These are phyloP conservation scores for Rhynchosporium graminicola DNA, from an alignment of 2,329 filamentous ascomycete genomes.

Conservation along the genomic window DNA sequence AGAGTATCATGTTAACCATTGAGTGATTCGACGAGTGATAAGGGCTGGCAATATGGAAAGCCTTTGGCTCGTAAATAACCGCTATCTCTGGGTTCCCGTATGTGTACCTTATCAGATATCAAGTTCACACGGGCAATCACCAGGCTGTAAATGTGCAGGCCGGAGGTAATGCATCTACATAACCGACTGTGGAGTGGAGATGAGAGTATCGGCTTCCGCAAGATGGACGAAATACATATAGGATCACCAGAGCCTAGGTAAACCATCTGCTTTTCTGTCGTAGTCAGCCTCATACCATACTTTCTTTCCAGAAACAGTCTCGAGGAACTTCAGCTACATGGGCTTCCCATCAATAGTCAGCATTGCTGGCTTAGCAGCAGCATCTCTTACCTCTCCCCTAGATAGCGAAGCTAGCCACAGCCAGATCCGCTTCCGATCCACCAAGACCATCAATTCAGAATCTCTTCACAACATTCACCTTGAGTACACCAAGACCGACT, in stretches of 20 bases:
- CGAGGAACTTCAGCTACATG: not conserved
- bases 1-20: not conserved
- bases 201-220: not conserved
- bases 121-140: constrained; percentile 2
- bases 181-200: not conserved
- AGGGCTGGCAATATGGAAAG: not conserved
- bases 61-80: not conserved
- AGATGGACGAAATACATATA: not conserved
- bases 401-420: constrained; percentile 1
- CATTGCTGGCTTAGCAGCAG: constrained; percentile 2
- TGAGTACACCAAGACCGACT: constrained; percentile 51
- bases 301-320: not conserved
- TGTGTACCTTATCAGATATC: constrained; percentile 2
- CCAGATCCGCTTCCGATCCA: constrained; percentile 6
- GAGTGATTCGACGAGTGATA: constrained; percentile 3
- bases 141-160: not conserved
- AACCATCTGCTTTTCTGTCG: not conserved
- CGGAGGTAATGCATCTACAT: not conserved
- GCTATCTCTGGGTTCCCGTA: constrained; percentile 1
- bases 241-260: not conserved
- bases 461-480: constrained; percentile 52
- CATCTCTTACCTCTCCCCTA: constrained; percentile 5
- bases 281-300: not conserved
- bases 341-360: constrained; percentile 1
- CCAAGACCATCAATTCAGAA: constrained; percentile 8